Percentiles rank a stretch among this genome's conserved stretches.
phyloP scores from a whole-genome alignment of 2,329 filamentous ascomycete genomes.

The Penicillium capsulatum region DNA sequence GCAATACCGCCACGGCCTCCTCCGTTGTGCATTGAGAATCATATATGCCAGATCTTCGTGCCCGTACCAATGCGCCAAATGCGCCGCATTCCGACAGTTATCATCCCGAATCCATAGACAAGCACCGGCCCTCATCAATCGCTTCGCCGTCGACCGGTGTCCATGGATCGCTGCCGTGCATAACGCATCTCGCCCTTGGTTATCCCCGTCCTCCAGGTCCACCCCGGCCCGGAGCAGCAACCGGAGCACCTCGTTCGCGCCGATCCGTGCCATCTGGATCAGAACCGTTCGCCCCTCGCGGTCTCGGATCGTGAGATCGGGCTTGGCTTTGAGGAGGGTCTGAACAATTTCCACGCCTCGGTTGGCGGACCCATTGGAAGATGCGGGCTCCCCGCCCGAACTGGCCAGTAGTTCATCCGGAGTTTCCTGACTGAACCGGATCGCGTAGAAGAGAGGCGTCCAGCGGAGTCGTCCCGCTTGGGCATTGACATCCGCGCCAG shows the following conservation, averaged over 20 bases:
- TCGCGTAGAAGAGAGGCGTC: constrained; percentile 1
- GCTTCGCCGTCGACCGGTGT: neutral
- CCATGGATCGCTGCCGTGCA: neutral
- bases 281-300: neutral
- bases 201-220: neutral
- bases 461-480: neutral
- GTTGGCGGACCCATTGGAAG: too few relatives aligned
- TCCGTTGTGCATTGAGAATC: neutral
- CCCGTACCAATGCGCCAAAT: neutral
- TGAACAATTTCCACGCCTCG: neutral
- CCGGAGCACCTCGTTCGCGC: neutral
- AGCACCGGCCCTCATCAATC: neutral
- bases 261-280: neutral
- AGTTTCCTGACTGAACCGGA: neutral
- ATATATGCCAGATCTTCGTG: neutral
- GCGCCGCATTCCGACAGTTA: neutral
- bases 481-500: constrained; percentile 1
- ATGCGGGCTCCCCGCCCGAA: neutral
- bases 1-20: neutral
- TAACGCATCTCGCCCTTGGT: neutral
- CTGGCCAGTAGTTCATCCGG: neutral
- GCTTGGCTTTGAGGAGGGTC: neutral
- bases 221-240: neutral
- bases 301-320: neutral
- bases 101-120: neutral